Base-by-base conservation (phyloP, 352 stramenopile genomes). In the Vaucheria bursata region DNA sequence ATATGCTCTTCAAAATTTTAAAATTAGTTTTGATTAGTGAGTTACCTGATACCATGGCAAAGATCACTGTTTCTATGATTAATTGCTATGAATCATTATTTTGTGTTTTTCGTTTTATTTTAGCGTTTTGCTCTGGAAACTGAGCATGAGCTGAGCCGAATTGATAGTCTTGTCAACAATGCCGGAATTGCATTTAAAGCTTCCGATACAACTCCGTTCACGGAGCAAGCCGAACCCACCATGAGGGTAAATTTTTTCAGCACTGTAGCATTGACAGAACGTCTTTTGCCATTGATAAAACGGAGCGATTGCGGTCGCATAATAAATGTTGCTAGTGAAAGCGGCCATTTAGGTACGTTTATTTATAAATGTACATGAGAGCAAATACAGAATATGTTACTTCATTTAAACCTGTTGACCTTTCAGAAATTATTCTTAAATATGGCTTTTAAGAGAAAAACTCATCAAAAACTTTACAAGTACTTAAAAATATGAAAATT, bases 121-220 rank as follows among this genome's bases (percentile, higher is more conserved):
- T 49, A 85, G 74, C 52, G 52, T 8, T 85, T 85, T 37, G 76
- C 67, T 1, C 50, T 40, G 0, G 76, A 83, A 49, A 64, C 78
- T 40, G 75, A 84, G 70, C 81, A 91, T 73, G 90, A 92, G 74
- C 95, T 87, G 85, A 92, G 90, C 0, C 85, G 88, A 5, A 87
- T 95, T 67, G 93, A 97, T 78, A 89, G 96, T 40, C 79, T 97
- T 4, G 85, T 97, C 53, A 97, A 97, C 87, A 98, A 98, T 85
- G 94, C 94, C 7, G 93, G 91, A 5, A 94, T 97, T 80, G 87
- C 85, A 33, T 90, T 90, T 73, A 90, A 90, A 68, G 86, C 37
- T 6, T 75, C 45, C 1, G 72, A 77, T 40, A 40, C 38, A 33
- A 45, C 50, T 25, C 59, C 33, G 0, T 80, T 75, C 36, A 67